A percentile compares a stretch with the other conserved stretches of the same genome.
Conservation (phyloP, 2,329 filamentous ascomycete genomes). For the Aspergillus jensenii region DNA sequence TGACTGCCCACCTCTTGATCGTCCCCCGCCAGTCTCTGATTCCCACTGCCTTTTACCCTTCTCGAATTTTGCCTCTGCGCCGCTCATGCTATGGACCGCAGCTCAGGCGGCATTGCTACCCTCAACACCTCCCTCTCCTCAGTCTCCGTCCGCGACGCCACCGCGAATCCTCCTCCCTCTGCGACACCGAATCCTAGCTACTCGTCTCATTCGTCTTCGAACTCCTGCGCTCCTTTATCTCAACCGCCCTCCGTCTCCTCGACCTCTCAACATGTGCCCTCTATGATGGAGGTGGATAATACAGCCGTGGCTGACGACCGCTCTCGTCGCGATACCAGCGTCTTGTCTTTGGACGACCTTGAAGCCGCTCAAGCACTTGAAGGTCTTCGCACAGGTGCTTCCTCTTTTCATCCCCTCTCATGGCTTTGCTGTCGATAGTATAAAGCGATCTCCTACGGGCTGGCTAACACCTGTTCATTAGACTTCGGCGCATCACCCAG, state of each 20-base stretch:
- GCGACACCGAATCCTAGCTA: slow-evolving; percentile 4
- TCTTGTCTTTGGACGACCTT: slow-evolving; percentile 50
- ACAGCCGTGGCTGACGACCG: slow-evolving; percentile 37
- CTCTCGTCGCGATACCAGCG: slow-evolving; percentile 45
- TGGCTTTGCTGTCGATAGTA: not conserved
- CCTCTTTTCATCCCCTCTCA: not conserved
- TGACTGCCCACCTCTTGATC: slow-evolving; percentile 2
- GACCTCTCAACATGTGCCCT: slow-evolving; percentile 26
- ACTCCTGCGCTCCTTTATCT: slow-evolving; percentile 13
- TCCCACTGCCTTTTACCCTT: slow-evolving; percentile 1
- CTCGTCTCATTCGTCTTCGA: slow-evolving; percentile 16
- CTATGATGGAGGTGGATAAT: slow-evolving; percentile 43
- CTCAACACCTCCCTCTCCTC: slow-evolving; percentile 17
- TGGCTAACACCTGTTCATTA: slow-evolving; percentile 28
- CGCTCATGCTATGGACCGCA: slow-evolving; percentile 19
- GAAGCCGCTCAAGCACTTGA: slow-evolving; percentile 73
- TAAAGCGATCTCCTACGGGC: not conserved
- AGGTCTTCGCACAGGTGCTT: slow-evolving; percentile 68
- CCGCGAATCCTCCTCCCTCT: slow-evolving; percentile 9
- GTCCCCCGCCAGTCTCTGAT: not conserved
- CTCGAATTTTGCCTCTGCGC: slow-evolving; percentile 5
- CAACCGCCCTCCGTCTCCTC: slow-evolving; percentile 15
- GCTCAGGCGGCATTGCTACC: slow-evolving; percentile 18
- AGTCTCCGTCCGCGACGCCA: slow-evolving; percentile 18
- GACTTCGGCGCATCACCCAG: slow-evolving; percentile 68